phyloP scores from a whole-genome alignment of 2,329 filamentous ascomycete species.

The Aureobasidium pullulans region DNA sequence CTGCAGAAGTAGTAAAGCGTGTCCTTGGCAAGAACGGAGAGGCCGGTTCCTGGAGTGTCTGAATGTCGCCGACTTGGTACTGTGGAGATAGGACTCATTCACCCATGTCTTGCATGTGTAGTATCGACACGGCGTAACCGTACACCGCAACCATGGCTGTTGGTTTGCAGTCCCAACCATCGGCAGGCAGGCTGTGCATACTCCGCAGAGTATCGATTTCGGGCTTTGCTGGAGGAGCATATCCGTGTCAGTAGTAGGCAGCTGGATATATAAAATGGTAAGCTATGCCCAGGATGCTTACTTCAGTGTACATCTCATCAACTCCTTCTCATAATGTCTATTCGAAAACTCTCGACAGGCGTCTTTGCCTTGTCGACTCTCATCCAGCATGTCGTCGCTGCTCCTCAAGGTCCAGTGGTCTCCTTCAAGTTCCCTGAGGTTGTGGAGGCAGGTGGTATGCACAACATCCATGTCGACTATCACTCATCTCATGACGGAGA shows the following conservation, averaged over 20 bases:
- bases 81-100: neutral
- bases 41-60: neutral
- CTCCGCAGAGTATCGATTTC: neutral
- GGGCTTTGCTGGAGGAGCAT: neutral
- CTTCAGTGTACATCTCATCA: neutral
- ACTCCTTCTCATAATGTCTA: neutral
- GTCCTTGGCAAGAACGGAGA: neutral
- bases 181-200: neutral
- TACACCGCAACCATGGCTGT: constrained; percentile 6
- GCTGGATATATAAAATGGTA: neutral
- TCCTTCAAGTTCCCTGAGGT: constrained; percentile 10
- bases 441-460: constrained; percentile 30
- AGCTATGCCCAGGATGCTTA: neutral
- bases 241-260: neutral
- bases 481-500: constrained; percentile 37
- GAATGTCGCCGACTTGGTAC: neutral
- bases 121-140: neutral
- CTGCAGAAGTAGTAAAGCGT: neutral
- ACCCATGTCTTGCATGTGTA: neutral
- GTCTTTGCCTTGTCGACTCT: constrained; percentile 9
- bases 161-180: neutral
- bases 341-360: constrained; percentile 8
- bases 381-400: constrained; percentile 1
- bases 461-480: constrained; percentile 44
- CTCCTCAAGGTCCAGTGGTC: neutral